A percentile compares a stretch with the other conserved stretches of the same genome.
Evolutionary conservation across 495 filamentous ascomycete species (phyloP).

Genomic region (Staphylotrichum longicolle): DNA sequence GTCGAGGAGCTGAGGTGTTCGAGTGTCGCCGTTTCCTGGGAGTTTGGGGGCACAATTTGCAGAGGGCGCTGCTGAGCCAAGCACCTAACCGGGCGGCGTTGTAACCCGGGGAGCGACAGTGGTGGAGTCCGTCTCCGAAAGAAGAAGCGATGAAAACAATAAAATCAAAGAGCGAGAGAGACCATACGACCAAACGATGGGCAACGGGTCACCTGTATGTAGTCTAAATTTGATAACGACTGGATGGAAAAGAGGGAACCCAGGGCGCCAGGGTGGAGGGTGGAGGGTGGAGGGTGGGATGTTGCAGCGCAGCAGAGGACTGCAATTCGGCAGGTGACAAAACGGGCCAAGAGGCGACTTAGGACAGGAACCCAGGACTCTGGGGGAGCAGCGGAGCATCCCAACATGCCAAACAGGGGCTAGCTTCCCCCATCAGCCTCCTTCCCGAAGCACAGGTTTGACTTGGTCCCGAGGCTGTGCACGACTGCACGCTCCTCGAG

Average conservation of each 20-base stretch:
- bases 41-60: constrained; percentile 8
- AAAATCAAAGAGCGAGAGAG: constrained; percentile 7
- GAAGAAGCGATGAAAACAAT: background rate
- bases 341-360: background rate
- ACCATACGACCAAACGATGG: background rate
- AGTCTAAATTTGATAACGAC: background rate
- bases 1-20: constrained; percentile 42
- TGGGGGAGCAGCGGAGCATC: background rate
- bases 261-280: background rate
- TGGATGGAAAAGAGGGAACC: constrained; percentile 22
- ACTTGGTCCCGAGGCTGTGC: constrained; percentile 19
- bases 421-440: constrained; percentile 19
- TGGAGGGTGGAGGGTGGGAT: background rate
- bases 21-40: constrained; percentile 26
- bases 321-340: constrained; percentile 13
- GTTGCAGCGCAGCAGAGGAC: constrained; percentile 2
- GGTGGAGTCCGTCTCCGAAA: background rate
- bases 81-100: background rate
- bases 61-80: background rate
- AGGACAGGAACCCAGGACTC: constrained; percentile 15
- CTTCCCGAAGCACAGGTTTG: background rate
- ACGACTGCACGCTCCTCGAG: background rate
- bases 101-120: background rate
- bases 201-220: too few species aligned
- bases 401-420: constrained; percentile 17